phyloP scores from a whole-genome alignment of 768 basidiomycete genomes.

The Candolleomyces efflorescens region DNA sequence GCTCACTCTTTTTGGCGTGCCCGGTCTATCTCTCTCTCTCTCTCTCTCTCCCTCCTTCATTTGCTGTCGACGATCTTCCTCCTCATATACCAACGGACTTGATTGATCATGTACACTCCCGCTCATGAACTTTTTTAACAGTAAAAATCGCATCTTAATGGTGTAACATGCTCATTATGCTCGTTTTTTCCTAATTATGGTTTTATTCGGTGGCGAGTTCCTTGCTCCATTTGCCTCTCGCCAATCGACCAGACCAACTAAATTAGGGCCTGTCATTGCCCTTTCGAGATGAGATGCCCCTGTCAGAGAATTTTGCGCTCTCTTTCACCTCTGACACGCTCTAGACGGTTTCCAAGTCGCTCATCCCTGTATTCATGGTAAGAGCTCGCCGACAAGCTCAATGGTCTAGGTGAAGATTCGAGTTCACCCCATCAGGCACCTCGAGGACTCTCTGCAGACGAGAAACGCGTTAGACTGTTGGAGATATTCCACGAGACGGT shows the following conservation, averaged over 20 bases:
- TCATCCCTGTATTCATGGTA: too few species aligned
- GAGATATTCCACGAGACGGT: constrained; percentile 95
- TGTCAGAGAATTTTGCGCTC: too few species aligned
- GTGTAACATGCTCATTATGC: not conserved
- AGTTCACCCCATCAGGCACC: constrained; percentile 56
- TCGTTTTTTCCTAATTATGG: not conserved
- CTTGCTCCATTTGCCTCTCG: too few species aligned
- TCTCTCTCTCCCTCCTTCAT: not conserved
- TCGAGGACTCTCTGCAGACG: constrained; percentile 82
- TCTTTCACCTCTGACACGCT: too few species aligned
- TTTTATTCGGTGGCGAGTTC: not conserved
- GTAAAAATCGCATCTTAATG: not conserved
- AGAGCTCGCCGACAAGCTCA: too few species aligned
- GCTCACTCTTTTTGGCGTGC: not conserved
- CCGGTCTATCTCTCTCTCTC: not conserved
- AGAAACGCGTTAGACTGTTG: constrained; percentile 83
- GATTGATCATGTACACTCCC: not conserved
- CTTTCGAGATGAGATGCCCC: too few species aligned
- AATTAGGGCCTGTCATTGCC: too few species aligned
- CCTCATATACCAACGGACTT: constrained; percentile 7
- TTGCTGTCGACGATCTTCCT: constrained; percentile 1
- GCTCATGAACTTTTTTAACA: not conserved
- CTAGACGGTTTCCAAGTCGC: too few species aligned
- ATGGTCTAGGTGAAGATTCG: too few species aligned
- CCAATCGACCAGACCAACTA: too few species aligned